Evolutionary conservation across 2,329 filamentous ascomycete genomes (phyloP).

Genomic region (Westerdykella ornata): DNA sequence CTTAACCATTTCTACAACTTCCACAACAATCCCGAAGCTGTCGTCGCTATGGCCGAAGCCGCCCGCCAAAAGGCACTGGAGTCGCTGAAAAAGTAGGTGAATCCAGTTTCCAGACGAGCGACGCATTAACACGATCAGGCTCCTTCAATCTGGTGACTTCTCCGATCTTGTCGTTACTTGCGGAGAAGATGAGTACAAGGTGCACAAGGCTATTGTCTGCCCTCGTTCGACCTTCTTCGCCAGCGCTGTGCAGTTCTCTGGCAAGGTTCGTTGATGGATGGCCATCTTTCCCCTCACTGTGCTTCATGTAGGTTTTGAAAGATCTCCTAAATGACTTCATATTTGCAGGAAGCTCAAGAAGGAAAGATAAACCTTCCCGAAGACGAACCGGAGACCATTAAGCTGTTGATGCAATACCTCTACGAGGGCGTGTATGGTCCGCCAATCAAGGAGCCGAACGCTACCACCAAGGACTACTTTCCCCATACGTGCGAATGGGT

Average conservation of each 20-base stretch:
- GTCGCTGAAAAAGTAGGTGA: too few relatives aligned
- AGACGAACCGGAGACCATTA: slow-evolving; percentile 9
- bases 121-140: background rate
- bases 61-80: too few relatives aligned
- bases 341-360: slow-evolving; percentile 6
- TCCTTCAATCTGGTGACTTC: slow-evolving; percentile 6
- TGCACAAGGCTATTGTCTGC: slow-evolving; percentile 16
- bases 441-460: slow-evolving; percentile 2
- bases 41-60: too few relatives aligned
- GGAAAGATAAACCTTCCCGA: slow-evolving; percentile 4
- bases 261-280: slow-evolving; percentile 3
- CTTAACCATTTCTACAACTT: too few relatives aligned
- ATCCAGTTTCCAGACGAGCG: too few relatives aligned
- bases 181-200: slow-evolving; percentile 9
- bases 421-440: slow-evolving; percentile 15
- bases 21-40: too few relatives aligned
- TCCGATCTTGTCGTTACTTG: slow-evolving; percentile 14
- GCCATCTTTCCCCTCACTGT: background rate
- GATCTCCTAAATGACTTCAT: background rate
- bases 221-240: slow-evolving; percentile 9
- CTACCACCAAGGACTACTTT: background rate
- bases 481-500: too few relatives aligned
- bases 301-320: background rate
- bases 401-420: slow-evolving; percentile 13
- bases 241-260: slow-evolving; percentile 2